Evolutionary conservation across 2,329 filamentous ascomycete species (phyloP).

Genomic region (Pseudogymnoascus sp.): DNA sequence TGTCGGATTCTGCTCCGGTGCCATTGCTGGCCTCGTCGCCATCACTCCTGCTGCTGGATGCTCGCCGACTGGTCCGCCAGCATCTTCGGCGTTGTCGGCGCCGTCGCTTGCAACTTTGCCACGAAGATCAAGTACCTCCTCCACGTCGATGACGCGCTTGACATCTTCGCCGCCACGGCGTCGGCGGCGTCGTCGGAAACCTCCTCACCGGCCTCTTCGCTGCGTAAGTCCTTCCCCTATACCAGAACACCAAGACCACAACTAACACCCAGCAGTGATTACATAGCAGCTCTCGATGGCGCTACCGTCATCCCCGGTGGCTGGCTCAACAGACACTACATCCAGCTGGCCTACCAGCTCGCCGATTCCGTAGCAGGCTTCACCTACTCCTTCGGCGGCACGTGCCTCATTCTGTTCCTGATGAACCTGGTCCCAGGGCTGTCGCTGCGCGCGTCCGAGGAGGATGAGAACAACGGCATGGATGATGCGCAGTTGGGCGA

Average conservation of each 20-base stretch:
- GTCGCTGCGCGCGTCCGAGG: conserved; percentile 64
- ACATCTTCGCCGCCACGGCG: conserved; percentile 78
- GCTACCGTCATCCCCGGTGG: conserved; percentile 61
- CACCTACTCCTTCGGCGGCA: conserved; percentile 71
- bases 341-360: conserved; percentile 77
- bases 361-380: conserved; percentile 73
- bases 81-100: conserved; percentile 70
- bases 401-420: conserved; percentile 71
- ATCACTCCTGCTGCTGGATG: conserved; percentile 85
- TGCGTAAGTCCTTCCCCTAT: conserved; percentile 33
- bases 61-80: conserved; percentile 80
- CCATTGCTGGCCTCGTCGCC: conserved; percentile 78
- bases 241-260: not conserved
- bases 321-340: conserved; percentile 78
- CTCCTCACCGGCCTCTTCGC: conserved; percentile 77
- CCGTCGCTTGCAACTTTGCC: conserved; percentile 76
- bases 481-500: conserved; percentile 89
- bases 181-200: conserved; percentile 75
- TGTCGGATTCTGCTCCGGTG: conserved; percentile 86
- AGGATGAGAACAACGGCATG: conserved; percentile 77
- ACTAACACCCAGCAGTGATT: conserved; percentile 39
- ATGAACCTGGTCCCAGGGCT: conserved; percentile 74
- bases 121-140: conserved; percentile 86
- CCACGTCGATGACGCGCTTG: conserved; percentile 74
- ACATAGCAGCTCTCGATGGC: conserved; percentile 77